Percentiles rank a stretch among this genome's conserved stretches.
Conservation (phyloP, 2,329 filamentous ascomycete species). For the Fusarium falciforme region DNA sequence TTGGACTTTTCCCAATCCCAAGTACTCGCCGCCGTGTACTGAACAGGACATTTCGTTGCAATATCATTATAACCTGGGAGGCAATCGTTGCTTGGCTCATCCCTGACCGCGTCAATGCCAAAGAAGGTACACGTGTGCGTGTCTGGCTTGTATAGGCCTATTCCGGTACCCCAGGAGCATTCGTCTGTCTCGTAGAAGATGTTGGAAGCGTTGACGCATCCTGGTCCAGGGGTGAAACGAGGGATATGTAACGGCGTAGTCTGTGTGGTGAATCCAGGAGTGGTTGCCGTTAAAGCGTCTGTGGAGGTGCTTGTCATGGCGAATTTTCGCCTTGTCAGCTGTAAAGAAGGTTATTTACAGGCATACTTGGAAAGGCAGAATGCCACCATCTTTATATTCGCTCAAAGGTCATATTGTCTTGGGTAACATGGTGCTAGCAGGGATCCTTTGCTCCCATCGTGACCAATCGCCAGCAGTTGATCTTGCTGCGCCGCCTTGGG, state of each 20-base stretch:
- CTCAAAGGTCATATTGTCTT: background rate
- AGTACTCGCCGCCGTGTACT: background rate
- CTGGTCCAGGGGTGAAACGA: background rate
- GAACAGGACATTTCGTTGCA: background rate
- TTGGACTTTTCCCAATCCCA: background rate
- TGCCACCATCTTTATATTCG: background rate
- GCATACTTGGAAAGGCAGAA: background rate
- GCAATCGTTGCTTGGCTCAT: background rate
- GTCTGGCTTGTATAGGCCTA: background rate
- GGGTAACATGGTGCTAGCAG: background rate
- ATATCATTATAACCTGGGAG: background rate
- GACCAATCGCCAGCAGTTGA: background rate
- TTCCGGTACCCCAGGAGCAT: background rate
- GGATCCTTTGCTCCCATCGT: background rate
- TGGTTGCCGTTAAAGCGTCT: background rate
- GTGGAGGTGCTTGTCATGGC: background rate
- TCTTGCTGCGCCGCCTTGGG: background rate
- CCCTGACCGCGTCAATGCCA: background rate
- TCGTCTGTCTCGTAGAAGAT: background rate
- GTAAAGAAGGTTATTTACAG: background rate
- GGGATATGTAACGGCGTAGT: background rate
- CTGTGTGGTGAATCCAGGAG: background rate
- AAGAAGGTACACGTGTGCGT: background rate
- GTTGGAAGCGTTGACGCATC: background rate
- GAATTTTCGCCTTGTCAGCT: background rate